Evolutionary conservation across 129 eudicot species (phyloP).

Genomic region (Chrysanthemum lavandulifolium): DNA sequence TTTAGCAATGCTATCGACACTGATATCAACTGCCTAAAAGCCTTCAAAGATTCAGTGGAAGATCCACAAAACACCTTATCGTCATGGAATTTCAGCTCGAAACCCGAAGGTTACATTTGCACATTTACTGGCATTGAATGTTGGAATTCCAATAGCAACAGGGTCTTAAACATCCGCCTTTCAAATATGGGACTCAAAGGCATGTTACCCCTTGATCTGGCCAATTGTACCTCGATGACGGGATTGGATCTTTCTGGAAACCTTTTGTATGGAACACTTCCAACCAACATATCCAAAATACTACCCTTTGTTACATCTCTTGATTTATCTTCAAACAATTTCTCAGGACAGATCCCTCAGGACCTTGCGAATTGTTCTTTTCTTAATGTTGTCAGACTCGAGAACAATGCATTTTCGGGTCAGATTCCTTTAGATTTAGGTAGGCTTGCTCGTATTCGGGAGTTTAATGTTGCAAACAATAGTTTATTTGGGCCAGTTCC

Average conservation of each 20-base stretch:
- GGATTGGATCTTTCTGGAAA: conserved; percentile 66
- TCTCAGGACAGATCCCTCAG: conserved; percentile 53
- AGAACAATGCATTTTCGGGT: conserved; percentile 55
- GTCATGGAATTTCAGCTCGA: conserved; percentile 53
- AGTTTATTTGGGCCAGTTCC: conserved; percentile 65
- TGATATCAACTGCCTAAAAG: conserved; percentile 17
- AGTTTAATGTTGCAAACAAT: conserved; percentile 52
- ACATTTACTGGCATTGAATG: conserved; percentile 54
- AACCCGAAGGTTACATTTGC: conserved; percentile 51
- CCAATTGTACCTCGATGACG: conserved; percentile 46
- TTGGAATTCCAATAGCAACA: conserved; percentile 55
- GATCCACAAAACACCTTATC: conserved; percentile 39
- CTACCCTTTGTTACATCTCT: conserved; percentile 41
- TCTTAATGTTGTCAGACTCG: conserved; percentile 51
- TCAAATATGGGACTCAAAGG: conserved; percentile 54
- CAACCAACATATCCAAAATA: conserved; percentile 43
- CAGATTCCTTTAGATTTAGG: conserved; percentile 45
- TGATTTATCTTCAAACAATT: conserved; percentile 66
- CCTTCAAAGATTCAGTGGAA: conserved; percentile 40
- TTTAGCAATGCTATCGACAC: background rate
- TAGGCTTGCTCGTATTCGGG: conserved; percentile 6
- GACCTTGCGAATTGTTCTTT: conserved; percentile 53
- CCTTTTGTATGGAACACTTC: conserved; percentile 43
- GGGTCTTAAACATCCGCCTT: conserved; percentile 52
- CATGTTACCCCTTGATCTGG: conserved; percentile 47